Conservation (phyloP, 306 rosid genomes). For the Cucurbita maxima region DNA sequence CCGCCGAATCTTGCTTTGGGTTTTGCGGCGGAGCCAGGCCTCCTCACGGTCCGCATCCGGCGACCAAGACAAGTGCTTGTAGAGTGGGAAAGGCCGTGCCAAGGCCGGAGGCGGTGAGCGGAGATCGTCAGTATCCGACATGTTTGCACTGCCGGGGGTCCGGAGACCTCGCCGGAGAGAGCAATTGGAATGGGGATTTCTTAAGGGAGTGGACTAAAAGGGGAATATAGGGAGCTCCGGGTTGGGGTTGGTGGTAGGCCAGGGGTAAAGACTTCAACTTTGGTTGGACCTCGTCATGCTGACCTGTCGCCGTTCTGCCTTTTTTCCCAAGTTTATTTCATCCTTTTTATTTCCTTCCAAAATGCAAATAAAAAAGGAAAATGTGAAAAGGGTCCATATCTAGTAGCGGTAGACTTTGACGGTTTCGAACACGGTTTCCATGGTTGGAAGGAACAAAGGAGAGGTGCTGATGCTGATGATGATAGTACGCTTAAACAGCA, state of each 20-base stretch:
- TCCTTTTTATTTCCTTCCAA: not conserved
- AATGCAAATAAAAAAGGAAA: not conserved
- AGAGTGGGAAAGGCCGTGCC: conserved; percentile 24
- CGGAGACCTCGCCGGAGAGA: conserved; percentile 52
- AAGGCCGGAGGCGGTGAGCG: not conserved
- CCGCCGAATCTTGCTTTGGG: conserved; percentile 46
- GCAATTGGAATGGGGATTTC: not conserved
- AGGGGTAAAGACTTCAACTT: conserved; percentile 5
- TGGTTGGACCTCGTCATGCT: conserved; percentile 51
- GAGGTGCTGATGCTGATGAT: not conserved
- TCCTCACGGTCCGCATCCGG: conserved; percentile 72
- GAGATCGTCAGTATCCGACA: not conserved
- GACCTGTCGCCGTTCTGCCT: conserved; percentile 17
- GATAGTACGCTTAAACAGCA: not conserved
- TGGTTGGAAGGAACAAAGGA: no score
- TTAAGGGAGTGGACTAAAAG: not conserved
- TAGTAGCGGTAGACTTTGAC: no score
- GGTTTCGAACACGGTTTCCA: no score
- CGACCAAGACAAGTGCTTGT: conserved; percentile 85
- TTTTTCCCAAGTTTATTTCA: not conserved
- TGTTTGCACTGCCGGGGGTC: conserved; percentile 47
- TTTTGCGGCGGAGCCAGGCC: conserved; percentile 78
- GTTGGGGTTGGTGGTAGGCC: conserved; percentile 10
- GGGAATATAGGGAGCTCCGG: not conserved
- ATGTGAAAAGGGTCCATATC: no score